Percentiles rank a stretch among this genome's conserved stretches.
Evolutionary conservation across 2,329 filamentous ascomycete genomes (phyloP).

Genomic region (Arthrobotrys musiformis): DNA sequence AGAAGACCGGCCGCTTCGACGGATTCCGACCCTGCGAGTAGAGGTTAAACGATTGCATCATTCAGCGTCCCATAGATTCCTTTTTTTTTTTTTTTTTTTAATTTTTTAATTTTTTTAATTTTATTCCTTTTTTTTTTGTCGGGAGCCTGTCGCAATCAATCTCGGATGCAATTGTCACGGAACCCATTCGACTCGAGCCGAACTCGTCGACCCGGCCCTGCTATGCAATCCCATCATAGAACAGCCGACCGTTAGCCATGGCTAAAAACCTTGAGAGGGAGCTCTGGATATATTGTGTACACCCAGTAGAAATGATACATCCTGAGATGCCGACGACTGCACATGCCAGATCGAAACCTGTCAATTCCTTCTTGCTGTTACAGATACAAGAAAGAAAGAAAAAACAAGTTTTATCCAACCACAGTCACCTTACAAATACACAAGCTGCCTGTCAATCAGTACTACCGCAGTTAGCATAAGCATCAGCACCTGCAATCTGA

Average conservation of each 20-base stretch:
- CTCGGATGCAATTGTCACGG: slow-evolving; percentile 3
- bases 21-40: slow-evolving; percentile 14
- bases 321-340: background rate
- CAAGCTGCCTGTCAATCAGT: background rate
- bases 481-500: background rate
- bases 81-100: background rate
- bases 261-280: background rate
- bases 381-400: background rate
- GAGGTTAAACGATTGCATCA: slow-evolving; percentile 1
- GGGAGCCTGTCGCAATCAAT: background rate
- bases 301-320: background rate
- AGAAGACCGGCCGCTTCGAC: background rate
- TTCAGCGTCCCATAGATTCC: background rate
- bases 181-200: slow-evolving; percentile 1
- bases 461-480: background rate
- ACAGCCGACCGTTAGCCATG: background rate
- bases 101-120: too few species aligned
- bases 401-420: slow-evolving; percentile 8
- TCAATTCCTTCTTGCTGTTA: background rate
- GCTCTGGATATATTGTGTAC: slow-evolving; percentile 5
- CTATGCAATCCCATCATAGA: background rate
- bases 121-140: too few species aligned
- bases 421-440: slow-evolving; percentile 20
- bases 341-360: slow-evolving; percentile 3
- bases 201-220: background rate